These are phyloP conservation scores for Monosporascus sp. DNA, from an alignment of 2,329 filamentous ascomycete species.

Conservation along the genomic window DNA sequence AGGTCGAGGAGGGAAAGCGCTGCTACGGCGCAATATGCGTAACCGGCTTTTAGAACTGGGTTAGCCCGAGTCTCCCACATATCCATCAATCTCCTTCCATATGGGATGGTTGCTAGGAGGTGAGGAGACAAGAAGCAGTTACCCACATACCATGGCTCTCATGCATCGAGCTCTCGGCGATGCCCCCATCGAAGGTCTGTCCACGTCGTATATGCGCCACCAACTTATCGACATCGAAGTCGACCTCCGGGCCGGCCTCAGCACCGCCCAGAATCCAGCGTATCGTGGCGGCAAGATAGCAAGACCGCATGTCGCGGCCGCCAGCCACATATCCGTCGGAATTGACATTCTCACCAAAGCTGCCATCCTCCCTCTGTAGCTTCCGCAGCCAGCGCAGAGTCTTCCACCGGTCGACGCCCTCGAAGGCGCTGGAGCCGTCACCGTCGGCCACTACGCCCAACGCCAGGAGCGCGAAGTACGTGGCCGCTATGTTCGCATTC, in stretches of 20 bases:
- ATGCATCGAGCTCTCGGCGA: conserved; percentile 70
- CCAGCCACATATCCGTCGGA: conserved; percentile 59
- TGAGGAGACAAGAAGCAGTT: conserved; percentile 7
- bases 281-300: conserved; percentile 76
- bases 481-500: conserved; percentile 73
- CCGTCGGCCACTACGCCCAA: conserved; percentile 49
- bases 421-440: conserved; percentile 42
- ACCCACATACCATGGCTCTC: conserved; percentile 69
- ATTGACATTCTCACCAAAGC: conserved; percentile 78
- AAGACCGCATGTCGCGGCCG: conserved; percentile 79
- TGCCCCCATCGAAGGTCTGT: conserved; percentile 78
- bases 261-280: conserved; percentile 74
- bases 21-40: conserved; percentile 82
- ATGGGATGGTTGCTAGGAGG: conserved; percentile 2
- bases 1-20: conserved; percentile 71
- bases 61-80: not conserved
- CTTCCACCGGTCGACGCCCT: conserved; percentile 59
- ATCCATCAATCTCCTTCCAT: too few relatives aligned
- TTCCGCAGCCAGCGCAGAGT: conserved; percentile 68
- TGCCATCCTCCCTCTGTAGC: conserved; percentile 78
- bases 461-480: conserved; percentile 78
- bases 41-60: conserved; percentile 56
- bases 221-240: conserved; percentile 69
- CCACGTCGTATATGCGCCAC: conserved; percentile 65
- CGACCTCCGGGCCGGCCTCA: conserved; percentile 52